A percentile compares a stretch with the other conserved stretches of the same genome.
These are phyloP conservation scores for Licmophora abbreviata DNA, from an alignment of 108 stramenopile genomes.

Conservation along the genomic window DNA sequence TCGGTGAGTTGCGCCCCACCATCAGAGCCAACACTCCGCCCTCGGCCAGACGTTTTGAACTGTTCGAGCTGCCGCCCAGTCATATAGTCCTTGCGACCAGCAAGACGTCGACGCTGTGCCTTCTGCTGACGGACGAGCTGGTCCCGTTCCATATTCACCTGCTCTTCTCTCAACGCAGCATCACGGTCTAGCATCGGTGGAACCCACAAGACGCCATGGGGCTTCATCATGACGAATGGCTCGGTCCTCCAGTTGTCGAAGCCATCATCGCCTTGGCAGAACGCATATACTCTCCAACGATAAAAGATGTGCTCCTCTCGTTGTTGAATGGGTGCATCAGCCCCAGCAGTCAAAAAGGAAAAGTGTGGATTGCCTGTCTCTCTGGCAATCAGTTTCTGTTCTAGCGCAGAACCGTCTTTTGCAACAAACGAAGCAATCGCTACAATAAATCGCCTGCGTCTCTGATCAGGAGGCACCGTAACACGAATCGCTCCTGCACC, in stretches of 20 bases:
- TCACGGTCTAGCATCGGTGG: constrained; percentile 44
- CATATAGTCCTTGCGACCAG: constrained; percentile 20
- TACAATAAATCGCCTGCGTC: constrained; percentile 38
- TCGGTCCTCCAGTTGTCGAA: constrained; percentile 49
- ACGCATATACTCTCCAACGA: constrained; percentile 69
- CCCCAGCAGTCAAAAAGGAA: constrained; percentile 23
- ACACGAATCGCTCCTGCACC: constrained; percentile 35
- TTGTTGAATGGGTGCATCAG: constrained; percentile 4
- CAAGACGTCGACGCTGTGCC: constrained; percentile 28
- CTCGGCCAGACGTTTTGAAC: constrained; percentile 7
- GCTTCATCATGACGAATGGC: constrained; percentile 57
- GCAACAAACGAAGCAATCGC: constrained; percentile 58
- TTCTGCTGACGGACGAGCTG: constrained; percentile 24
- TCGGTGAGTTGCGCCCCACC: constrained; percentile 35
- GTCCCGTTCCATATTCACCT: constrained; percentile 22
- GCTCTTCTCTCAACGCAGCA: constrained; percentile 33
- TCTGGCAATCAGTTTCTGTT: constrained; percentile 34
- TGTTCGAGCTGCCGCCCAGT: constrained; percentile 58
- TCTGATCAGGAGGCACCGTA: constrained; percentile 33
- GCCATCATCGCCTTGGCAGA: constrained; percentile 54
- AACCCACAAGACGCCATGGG: constrained; percentile 48
- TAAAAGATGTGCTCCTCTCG: constrained; percentile 56
- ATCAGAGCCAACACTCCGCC: constrained; percentile 10
- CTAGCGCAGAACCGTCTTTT: constrained; percentile 42
- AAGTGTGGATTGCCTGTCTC: constrained; percentile 35